Conservation (phyloP, 305 asterid genomes). For the Nicotiana rustica region DNA sequence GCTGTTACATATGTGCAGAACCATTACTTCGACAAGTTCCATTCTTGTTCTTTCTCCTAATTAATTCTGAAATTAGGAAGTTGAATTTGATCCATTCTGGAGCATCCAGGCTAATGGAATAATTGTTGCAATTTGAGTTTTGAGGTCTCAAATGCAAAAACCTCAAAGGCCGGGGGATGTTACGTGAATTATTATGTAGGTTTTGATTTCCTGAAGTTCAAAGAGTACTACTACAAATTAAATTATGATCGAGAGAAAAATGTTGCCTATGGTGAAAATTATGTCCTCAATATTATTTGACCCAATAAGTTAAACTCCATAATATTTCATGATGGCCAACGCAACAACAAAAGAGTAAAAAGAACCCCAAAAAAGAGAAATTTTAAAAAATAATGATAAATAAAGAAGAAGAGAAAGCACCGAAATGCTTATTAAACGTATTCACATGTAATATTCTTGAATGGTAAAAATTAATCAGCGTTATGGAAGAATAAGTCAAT, state of each 20-base stretch:
- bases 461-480: not conserved
- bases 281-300: not conserved
- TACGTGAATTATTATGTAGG: not conserved
- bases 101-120: too few species aligned
- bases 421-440: not conserved
- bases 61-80: too few species aligned
- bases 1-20: too few species aligned
- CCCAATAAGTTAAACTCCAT: not conserved
- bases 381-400: too few species aligned
- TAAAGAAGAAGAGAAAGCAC: not conserved
- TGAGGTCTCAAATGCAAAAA: not conserved
- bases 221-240: not conserved
- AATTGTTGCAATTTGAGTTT: too few species aligned
- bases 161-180: not conserved
- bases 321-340: not conserved
- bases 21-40: too few species aligned
- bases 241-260: not conserved
- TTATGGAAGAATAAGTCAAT: not conserved
- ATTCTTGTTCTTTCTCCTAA: too few species aligned
- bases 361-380: too few species aligned
- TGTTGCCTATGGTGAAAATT: not conserved
- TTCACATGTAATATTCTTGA: not conserved
- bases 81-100: too few species aligned
- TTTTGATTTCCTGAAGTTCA: not conserved
- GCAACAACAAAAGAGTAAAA: not conserved